Evolutionary conservation across 2,329 filamentous ascomycete species (phyloP).

Genomic region (Neopestalotiopsis rosae): DNA sequence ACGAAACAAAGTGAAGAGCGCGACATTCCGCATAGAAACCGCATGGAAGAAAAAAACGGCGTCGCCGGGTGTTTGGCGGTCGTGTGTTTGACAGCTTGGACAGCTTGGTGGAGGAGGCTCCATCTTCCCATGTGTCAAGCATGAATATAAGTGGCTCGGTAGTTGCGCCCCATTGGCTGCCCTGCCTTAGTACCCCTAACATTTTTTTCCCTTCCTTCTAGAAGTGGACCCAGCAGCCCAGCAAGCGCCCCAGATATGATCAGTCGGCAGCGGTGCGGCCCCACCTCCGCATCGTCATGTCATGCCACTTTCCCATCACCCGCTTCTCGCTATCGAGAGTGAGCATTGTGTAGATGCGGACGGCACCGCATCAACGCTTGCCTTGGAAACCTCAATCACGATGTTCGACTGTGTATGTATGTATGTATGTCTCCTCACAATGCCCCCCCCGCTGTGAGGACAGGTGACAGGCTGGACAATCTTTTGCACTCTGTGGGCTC

Average conservation of each 20-base stretch:
- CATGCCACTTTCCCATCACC: background rate
- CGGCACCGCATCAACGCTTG: too few relatives aligned
- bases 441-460: too few relatives aligned
- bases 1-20: background rate
- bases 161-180: background rate
- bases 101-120: background rate
- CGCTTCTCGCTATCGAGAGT: background rate
- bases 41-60: background rate
- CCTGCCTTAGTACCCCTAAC: background rate
- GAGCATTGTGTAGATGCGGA: too few relatives aligned
- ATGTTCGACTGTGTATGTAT: too few relatives aligned
- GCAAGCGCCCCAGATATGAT: background rate
- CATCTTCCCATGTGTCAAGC: background rate
- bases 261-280: background rate
- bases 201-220: background rate
- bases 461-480: too few relatives aligned
- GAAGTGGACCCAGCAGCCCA: background rate
- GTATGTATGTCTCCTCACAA: too few relatives aligned
- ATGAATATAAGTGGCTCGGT: background rate
- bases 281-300: background rate
- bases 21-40: background rate
- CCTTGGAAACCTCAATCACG: too few relatives aligned
- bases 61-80: background rate
- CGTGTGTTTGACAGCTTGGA: background rate
- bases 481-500: too few relatives aligned